Evolutionary conservation across 140 eudicot species (phyloP).

Genomic region (Ambrosia hybrid): DNA sequence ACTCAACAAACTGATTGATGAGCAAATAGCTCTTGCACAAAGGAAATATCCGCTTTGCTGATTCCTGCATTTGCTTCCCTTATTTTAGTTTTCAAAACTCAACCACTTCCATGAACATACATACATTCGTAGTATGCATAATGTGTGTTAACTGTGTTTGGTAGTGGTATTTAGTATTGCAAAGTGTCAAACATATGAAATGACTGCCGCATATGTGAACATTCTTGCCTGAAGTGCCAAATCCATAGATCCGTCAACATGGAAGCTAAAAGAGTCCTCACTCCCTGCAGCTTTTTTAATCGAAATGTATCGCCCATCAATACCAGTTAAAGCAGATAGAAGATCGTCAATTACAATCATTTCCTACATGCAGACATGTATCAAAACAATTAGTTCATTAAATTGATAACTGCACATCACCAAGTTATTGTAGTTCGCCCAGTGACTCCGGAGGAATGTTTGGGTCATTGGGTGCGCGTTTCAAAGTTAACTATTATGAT

Average conservation of each 20-base stretch:
- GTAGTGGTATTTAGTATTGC: not conserved
- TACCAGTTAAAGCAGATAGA: constrained; percentile 75
- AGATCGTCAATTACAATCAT: constrained; percentile 87
- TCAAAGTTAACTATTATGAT: too few species aligned
- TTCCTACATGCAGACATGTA: constrained; percentile 39
- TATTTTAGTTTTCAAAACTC: constrained; percentile 8
- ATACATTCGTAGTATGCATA: not conserved
- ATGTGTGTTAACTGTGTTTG: not conserved
- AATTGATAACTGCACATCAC: not conserved
- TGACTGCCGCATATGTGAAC: not conserved
- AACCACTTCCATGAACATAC: constrained; percentile 12
- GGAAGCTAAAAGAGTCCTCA: constrained; percentile 52
- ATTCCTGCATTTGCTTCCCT: constrained; percentile 63
- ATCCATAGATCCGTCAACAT: constrained; percentile 94
- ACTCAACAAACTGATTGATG: constrained; percentile 84
- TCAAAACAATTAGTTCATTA: constrained; percentile 9
- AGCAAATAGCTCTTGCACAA: constrained; percentile 80
- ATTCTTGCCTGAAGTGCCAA: constrained; percentile 78
- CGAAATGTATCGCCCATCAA: constrained; percentile 78
- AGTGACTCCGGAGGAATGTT: too few species aligned
- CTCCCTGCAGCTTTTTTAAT: constrained; percentile 55
- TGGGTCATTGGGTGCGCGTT: too few species aligned
- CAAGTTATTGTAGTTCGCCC: too few species aligned
- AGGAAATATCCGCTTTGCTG: constrained; percentile 76
- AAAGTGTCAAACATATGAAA: constrained; percentile 12